phyloP scores from a whole-genome alignment of 148 eudicot species.

The Camellia lanceoleosa region DNA sequence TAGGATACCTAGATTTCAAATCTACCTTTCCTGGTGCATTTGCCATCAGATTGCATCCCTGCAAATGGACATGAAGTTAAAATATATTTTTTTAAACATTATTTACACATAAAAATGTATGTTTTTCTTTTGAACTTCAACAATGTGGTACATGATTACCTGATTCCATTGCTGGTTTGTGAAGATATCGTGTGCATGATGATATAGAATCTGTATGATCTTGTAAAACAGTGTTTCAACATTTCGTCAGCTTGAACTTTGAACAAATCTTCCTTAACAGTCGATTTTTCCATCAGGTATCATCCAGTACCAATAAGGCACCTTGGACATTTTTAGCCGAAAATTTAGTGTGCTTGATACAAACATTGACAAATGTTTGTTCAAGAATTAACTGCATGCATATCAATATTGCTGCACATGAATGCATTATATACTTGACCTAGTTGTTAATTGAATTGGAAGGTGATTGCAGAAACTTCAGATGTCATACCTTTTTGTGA shows the following conservation, averaged over 20 bases:
- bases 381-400: background rate
- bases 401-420: background rate
- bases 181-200: no score
- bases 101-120: background rate
- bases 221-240: background rate
- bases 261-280: background rate
- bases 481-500: background rate
- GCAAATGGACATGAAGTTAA: background rate
- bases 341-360: background rate
- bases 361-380: background rate
- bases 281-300: background rate
- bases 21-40: background rate
- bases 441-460: background rate
- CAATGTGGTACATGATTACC: background rate
- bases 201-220: background rate
- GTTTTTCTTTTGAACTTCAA: background rate
- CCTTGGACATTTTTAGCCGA: background rate
- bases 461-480: background rate
- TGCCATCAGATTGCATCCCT: background rate
- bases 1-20: background rate
- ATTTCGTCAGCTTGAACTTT: conserved; percentile 1
- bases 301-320: conserved; percentile 2
- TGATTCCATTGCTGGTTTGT: background rate
- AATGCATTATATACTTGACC: background rate
- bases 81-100: background rate